These are phyloP conservation scores for Climacium dendroides DNA, from an alignment of 225 moss, liverwort and hornwort species.

Conservation along the genomic window DNA sequence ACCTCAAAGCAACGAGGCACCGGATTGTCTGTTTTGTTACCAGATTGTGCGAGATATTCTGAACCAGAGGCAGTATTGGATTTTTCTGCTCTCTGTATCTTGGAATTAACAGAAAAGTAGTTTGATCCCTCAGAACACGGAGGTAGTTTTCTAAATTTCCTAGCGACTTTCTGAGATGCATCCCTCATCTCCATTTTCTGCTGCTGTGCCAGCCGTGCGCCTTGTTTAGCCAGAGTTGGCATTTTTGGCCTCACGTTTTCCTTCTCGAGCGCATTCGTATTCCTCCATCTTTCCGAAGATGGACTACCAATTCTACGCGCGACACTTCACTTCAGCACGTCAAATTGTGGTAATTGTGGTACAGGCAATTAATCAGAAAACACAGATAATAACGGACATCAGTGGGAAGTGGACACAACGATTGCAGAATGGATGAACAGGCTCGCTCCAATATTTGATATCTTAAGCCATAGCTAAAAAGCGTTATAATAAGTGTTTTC, in stretches of 20 bases:
- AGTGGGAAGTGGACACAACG: background rate
- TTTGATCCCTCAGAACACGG: background rate
- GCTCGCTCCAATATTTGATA: background rate
- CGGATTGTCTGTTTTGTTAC: background rate
- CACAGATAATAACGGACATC: background rate
- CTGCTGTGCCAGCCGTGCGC: background rate
- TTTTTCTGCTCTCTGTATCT: background rate
- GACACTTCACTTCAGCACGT: background rate
- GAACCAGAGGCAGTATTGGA: background rate
- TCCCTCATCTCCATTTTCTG: background rate
- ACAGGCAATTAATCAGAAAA: background rate
- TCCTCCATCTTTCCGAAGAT: background rate
- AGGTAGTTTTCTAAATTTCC: background rate
- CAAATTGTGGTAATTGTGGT: background rate
- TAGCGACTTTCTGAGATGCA: background rate
- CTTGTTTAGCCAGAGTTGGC: background rate
- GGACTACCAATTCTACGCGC: background rate
- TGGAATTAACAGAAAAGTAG: slow-evolving; percentile 6
- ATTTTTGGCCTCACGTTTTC: slow-evolving; percentile 16
- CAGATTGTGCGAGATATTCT: background rate
- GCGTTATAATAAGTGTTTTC: background rate
- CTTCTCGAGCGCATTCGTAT: background rate
- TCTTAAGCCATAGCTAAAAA: background rate
- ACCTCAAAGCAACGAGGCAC: background rate
- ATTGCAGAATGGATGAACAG: background rate